Percentiles rank a stretch among this genome's conserved stretches.
phyloP scores from a whole-genome alignment of 1,284 basidiomycete species.

The Ustilago curta region DNA sequence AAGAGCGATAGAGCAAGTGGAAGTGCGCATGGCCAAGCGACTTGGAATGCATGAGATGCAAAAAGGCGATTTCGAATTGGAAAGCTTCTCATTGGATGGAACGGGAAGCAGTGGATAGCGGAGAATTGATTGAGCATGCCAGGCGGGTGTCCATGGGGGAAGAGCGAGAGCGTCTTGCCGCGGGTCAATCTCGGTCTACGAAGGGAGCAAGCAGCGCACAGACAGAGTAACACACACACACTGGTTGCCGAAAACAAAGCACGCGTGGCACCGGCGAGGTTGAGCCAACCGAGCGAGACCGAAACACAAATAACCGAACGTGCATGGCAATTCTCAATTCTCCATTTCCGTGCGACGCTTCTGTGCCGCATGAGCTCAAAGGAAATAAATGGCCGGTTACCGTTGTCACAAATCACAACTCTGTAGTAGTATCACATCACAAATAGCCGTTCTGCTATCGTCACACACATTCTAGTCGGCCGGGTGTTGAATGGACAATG shows the following conservation, averaged over 20 bases:
- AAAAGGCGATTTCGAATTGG: background rate
- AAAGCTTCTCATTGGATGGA: background rate
- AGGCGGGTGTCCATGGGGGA: background rate
- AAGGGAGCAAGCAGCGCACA: background rate
- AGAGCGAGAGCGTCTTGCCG: background rate
- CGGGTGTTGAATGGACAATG: background rate
- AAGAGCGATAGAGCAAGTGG: too few relatives aligned
- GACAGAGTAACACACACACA: background rate
- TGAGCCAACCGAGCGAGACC: too few relatives aligned
- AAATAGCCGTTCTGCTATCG: too few relatives aligned
- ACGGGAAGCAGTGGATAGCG: background rate
- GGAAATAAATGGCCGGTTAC: conserved; percentile 7
- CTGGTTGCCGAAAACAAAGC: too few relatives aligned
- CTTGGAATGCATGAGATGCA: background rate
- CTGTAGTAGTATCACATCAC: too few relatives aligned
- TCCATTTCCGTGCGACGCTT: too few relatives aligned
- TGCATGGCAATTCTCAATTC: too few relatives aligned
- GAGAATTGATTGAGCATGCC: conserved; percentile 3
- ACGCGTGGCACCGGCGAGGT: too few relatives aligned
- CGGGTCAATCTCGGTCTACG: conserved; percentile 3
- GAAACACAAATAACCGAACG: background rate
- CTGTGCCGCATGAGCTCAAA: background rate
- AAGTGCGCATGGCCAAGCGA: background rate
- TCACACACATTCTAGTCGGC: conserved; percentile 2
- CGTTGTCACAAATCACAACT: too few relatives aligned